Conservation (phyloP, 345 rosid species). For the Gossypium bickii region DNA sequence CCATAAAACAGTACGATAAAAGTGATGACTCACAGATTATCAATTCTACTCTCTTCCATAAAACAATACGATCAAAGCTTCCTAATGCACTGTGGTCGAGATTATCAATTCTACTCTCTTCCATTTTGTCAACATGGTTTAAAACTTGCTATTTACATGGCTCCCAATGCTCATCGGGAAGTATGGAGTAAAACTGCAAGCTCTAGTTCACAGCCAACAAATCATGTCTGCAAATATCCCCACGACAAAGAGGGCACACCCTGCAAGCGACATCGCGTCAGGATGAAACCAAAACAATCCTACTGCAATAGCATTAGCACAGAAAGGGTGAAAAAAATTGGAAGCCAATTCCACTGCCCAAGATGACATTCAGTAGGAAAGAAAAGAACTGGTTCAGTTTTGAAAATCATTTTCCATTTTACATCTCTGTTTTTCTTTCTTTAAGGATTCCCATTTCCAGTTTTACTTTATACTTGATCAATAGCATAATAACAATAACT, state of each 20-base stretch:
- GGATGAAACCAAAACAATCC: background rate
- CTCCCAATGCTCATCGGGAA: slow-evolving; percentile 2
- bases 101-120: background rate
- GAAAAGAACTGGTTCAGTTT: background rate
- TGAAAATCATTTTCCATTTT: background rate
- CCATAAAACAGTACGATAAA: no score
- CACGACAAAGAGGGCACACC: slow-evolving; percentile 96
- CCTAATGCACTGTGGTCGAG: background rate
- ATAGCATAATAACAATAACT: background rate
- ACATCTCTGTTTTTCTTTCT: background rate
- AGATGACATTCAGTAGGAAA: background rate
- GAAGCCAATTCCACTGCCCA: background rate
- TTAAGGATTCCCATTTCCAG: background rate
- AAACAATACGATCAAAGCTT: background rate
- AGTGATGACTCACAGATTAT: background rate
- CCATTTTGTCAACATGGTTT: background rate
- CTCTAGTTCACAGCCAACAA: slow-evolving; percentile 34
- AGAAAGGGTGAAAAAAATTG: background rate
- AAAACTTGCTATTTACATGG: slow-evolving; percentile 9
- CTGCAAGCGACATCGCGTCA: slow-evolving; percentile 36
- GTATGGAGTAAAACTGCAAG: background rate
- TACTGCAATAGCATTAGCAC: background rate
- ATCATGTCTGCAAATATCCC: slow-evolving; percentile 74
- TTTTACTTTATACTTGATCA: background rate
- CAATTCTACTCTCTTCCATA: no score